phyloP scores from a whole-genome alignment of 371 early-diverging fungal species.

The Haplosporangium sp. region DNA sequence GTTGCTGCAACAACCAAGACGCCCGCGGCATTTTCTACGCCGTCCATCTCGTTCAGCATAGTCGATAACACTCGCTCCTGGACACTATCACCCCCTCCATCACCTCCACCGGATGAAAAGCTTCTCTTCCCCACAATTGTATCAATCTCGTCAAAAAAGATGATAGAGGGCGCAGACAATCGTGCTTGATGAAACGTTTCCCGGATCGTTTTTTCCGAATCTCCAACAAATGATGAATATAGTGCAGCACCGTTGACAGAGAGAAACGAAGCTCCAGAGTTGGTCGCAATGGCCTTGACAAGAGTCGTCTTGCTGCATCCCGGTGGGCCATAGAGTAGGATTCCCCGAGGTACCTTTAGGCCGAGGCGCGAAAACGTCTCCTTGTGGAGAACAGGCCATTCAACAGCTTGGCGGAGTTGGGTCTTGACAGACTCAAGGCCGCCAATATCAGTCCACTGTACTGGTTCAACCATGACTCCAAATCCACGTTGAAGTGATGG shows the following conservation, averaged over 20 bases:
- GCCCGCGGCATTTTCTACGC: conserved; percentile 64
- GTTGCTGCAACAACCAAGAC: conserved; percentile 84
- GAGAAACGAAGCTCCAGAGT: conserved; percentile 84
- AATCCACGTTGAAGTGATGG: conserved; percentile 26
- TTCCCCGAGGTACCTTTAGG: conserved; percentile 85
- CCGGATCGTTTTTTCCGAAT: conserved; percentile 89
- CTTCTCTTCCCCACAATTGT: conserved; percentile 94
- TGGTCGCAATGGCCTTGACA: conserved; percentile 87
- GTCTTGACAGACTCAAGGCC: conserved; percentile 91
- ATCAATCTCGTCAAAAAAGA: conserved; percentile 99
- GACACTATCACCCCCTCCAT: conserved; percentile 81
- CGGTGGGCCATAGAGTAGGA: conserved; percentile 97
- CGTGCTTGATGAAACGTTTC: conserved; percentile 89
- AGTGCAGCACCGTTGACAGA: conserved; percentile 91
- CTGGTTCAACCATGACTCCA: conserved; percentile 59
- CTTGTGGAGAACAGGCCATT: conserved; percentile 55
- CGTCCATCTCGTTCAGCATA: conserved; percentile 98
- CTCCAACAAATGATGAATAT: conserved; percentile 94
- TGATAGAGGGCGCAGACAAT: conserved; percentile 87
- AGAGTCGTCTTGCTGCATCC: conserved; percentile 98
- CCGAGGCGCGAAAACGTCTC: conserved; percentile 85
- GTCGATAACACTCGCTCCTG: conserved; percentile 91
- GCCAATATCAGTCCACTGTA: conserved; percentile 93
- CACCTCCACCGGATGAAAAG: conserved; percentile 66
- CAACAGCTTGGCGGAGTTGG: conserved; percentile 17